Evolutionary conservation across 805 yeast species (phyloP).

Genomic region (Barnettozyma salicaria): DNA sequence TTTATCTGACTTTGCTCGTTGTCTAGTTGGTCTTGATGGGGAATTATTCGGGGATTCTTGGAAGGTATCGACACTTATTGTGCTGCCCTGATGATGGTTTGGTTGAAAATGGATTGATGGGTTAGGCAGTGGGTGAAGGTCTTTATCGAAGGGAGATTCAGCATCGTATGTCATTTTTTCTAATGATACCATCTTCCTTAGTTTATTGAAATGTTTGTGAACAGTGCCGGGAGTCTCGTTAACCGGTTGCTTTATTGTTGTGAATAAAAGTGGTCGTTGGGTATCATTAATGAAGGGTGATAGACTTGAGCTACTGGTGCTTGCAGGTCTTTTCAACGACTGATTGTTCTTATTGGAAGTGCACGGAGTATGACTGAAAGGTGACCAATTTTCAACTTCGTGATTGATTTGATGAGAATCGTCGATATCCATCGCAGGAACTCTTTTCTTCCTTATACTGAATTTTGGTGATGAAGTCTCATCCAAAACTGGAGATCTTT

Average conservation of each 20-base stretch:
- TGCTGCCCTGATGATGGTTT: conserved; percentile 1
- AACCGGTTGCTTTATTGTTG: conserved; percentile 11
- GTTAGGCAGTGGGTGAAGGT: conserved; percentile 23
- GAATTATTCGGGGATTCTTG: conserved; percentile 25
- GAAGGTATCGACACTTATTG: conserved; percentile 7
- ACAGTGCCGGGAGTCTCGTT: conserved; percentile 26
- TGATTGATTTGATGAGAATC: conserved; percentile 16
- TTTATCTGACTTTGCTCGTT: conserved; percentile 19
- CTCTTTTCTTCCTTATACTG: conserved; percentile 18
- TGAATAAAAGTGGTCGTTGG: conserved; percentile 22
- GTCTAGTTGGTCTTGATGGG: conserved; percentile 31
- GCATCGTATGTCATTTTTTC: conserved; percentile 18
- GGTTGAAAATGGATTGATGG: conserved; percentile 22
- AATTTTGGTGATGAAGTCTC: conserved; percentile 21
- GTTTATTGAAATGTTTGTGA: conserved; percentile 24
- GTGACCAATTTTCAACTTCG: conserved; percentile 28
- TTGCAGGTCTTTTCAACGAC: conserved; percentile 26
- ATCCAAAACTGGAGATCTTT: conserved; percentile 27
- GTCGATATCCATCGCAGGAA: conserved; percentile 15
- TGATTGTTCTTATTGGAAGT: conserved; percentile 15
- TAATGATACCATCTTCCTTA: conserved; percentile 25
- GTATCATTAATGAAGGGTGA: conserved; percentile 26
- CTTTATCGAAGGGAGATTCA: conserved; percentile 22
- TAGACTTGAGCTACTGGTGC: conserved; percentile 22
- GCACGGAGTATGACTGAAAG: conserved; percentile 25